Evolutionary conservation across 225 moss, liverwort and hornwort genomes (phyloP), one percentile per base, ranked within the genome.

Genomic region (Sphagnum tenellum): DNA sequence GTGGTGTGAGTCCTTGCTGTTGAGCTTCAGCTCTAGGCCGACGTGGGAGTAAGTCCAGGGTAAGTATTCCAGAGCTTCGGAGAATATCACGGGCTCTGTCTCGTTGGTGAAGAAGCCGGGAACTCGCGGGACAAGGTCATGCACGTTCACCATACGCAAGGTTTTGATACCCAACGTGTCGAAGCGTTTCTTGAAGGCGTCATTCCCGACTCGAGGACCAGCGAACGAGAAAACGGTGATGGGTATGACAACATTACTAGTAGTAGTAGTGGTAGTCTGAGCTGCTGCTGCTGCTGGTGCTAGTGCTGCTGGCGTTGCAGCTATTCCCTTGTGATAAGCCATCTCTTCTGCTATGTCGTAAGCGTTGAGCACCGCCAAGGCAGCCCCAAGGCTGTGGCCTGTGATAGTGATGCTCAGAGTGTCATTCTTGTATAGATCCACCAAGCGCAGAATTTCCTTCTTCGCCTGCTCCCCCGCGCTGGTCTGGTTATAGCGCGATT

Each of bases 201-300:
- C 29, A 67, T 90, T 94, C 0, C 94, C 94, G 12, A 91, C 76
- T 3, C 89, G 82, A 4, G 94, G 94, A 0, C 90, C 86, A 0
- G 90, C 94, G 29, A 89, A 87, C 14, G 84, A 82, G 73, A 83
- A 87, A 7, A 87, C 90, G 0, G 85, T 73, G 2, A 94, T 12
- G 4, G 88, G 87, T 9, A 87, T 69, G 10, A 64, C 13, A 45
- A 65, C 64, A 4, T 11, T 14, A 11, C 14, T 57, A 11, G 3
- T 14, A 57, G 56, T 5, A 12, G 14, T 14, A 12, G 63, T 56
- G 47, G 49, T 6, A 52, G 52, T 6, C 9, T 52, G 6, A 52
- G 52, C 52, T 52, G 7, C 7, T 9, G 6, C 52, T 0, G 52
- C 9, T 6, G 52, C 7, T 9, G 6, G 1, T 0, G 6, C 7